Evolutionary conservation across 2,329 filamentous ascomycete genomes (phyloP), one percentile per base, ranked within the genome.

Genomic region (Seiridium cupressi): DNA sequence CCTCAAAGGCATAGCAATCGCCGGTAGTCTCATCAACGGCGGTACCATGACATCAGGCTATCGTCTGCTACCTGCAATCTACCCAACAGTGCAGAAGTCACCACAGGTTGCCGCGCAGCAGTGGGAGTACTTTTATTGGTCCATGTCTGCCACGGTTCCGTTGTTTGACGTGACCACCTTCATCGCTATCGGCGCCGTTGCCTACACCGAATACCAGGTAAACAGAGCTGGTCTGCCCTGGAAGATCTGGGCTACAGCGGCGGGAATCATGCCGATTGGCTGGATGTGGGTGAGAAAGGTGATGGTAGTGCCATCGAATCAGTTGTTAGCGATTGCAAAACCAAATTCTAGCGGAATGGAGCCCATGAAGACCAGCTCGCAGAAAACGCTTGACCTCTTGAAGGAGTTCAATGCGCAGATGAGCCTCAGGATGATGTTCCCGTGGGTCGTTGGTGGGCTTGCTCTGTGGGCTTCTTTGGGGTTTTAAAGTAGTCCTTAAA

Each of bases 161-260:
- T 36, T 8, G 13, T 9, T 59, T n/a, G 57, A 59, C 49, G 5
- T 59, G 49, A 47, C 51, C 51, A 59, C 57, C 57, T 46, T 55
- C 32, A n/a, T 49, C 31, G 51, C 44, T 11, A 59, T 55, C 35
- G 49, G 49, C n/a, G 48, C 57, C 2, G 31, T 59, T 6, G 57
- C 57, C 26, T 59, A 59, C 42, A 32, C 40, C 18, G 57, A 48
- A 46, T 59, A 59, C 49, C 31, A 42, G 38, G 18, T 2, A 26
- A 11, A 47, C 57, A 46, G 26, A 6, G 42, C 57, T 32, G 42
- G 31, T 18, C 13, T 47, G 32, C 48, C 51, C 51, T 59, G 57
- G 57, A 59, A 59, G 57, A 59, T 59, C 38, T 59, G 57, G 58
- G 51, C 58, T 10, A 44, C 58, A 7, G 51, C 58, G 44, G 58